A percentile compares a stretch with the other conserved stretches of the same genome.
Conservation (phyloP, 208 protist species). For the Leishmania lainsoni region DNA sequence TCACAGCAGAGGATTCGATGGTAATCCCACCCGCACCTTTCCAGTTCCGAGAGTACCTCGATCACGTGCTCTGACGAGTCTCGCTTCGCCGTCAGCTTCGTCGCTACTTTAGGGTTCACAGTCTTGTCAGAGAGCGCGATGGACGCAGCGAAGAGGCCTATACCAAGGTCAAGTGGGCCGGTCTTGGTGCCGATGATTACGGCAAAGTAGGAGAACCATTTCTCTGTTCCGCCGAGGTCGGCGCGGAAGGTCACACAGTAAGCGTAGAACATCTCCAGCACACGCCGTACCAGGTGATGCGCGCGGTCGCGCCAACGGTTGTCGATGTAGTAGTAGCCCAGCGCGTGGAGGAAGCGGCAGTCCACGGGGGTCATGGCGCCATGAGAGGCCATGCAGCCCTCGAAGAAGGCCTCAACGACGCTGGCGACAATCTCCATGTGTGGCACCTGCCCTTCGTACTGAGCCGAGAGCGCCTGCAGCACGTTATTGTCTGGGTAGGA, state of each 20-base stretch:
- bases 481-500: conserved; percentile 60
- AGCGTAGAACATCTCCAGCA: conserved; percentile 60
- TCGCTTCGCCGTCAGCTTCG: conserved; percentile 35
- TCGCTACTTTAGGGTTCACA: conserved; percentile 43
- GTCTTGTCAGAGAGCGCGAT: conserved; percentile 40
- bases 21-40: conserved; percentile 67
- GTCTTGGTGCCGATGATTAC: conserved; percentile 69
- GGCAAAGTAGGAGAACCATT: conserved; percentile 47
- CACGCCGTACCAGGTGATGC: conserved; percentile 42
- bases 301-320: conserved; percentile 43
- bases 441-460: conserved; percentile 27
- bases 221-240: conserved; percentile 40
- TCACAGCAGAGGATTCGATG: conserved; percentile 54
- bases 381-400: conserved; percentile 40
- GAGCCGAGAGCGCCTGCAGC: conserved; percentile 38
- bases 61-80: conserved; percentile 42
- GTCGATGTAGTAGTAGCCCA: conserved; percentile 57
- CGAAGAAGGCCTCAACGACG: conserved; percentile 40
- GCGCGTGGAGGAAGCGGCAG: conserved; percentile 40
- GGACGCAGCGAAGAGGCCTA: conserved; percentile 67
- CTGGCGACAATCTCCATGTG: conserved; percentile 36
- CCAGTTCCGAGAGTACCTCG: conserved; percentile 54
- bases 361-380: conserved; percentile 47
- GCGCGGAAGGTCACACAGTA: conserved; percentile 42
- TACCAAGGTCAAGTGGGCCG: conserved; percentile 70